phyloP scores from a whole-genome alignment of 306 rosid species.

The Prunus kanzakura region DNA sequence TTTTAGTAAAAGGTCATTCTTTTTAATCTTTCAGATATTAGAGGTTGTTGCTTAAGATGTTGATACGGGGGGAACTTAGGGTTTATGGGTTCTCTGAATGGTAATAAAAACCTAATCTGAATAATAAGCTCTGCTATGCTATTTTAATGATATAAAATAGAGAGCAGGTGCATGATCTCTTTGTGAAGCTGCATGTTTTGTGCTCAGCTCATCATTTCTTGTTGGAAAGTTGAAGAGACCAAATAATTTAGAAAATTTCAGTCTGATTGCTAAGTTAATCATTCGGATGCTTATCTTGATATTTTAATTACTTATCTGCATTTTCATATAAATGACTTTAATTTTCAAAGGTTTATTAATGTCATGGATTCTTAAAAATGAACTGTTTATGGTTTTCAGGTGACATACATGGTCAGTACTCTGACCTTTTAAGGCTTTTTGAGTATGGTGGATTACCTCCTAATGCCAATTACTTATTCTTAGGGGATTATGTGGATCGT shows the following conservation, averaged over 20 bases:
- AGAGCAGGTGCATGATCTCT: not conserved
- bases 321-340: not conserved
- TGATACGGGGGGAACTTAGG: not conserved
- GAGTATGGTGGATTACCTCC: conserved; percentile 98
- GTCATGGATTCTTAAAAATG: not conserved
- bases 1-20: not conserved
- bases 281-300: not conserved
- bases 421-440: conserved; percentile 90
- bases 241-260: not conserved
- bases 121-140: not conserved
- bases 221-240: not conserved
- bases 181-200: not conserved
- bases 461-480: conserved; percentile 79
- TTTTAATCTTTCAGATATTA: not conserved
- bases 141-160: too few relatives aligned
- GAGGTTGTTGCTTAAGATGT: not conserved
- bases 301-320: not conserved
- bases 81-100: not conserved
- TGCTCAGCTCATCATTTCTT: not conserved
- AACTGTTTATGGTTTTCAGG: conserved; percentile 48
- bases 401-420: conserved; percentile 92
- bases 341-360: not conserved
- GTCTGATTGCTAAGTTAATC: not conserved
- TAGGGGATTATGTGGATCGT: conserved; percentile 97
- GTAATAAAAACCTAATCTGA: not conserved